Conservation (phyloP, 2,329 filamentous ascomycete species). For the Aureobasidium leucospermi region DNA sequence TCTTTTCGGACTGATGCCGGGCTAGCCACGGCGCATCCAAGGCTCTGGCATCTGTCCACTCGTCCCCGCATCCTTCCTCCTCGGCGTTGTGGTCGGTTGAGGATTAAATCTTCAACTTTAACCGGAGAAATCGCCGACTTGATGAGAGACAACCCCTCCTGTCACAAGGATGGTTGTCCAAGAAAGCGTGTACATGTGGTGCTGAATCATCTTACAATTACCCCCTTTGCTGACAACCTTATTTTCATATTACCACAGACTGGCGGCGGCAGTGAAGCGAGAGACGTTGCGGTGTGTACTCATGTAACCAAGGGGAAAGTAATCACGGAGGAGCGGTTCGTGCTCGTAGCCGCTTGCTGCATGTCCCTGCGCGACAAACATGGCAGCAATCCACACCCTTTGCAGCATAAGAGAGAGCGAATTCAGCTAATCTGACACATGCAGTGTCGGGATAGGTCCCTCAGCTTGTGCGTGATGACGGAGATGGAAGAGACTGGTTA, state of each 20-base stretch:
- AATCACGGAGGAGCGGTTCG: constrained; percentile 8
- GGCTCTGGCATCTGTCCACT: neutral
- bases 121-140: neutral
- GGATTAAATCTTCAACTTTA: constrained; percentile 8
- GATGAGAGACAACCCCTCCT: neutral
- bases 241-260: neutral
- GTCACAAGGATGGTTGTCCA: neutral
- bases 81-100: constrained; percentile 4
- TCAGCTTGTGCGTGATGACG: neutral
- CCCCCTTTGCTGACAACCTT: neutral
- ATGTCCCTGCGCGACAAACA: neutral
- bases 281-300: constrained; percentile 9
- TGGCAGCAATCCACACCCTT: neutral
- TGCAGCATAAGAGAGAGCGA: neutral
- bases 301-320: neutral
- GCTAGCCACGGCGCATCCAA: neutral
- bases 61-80: constrained; percentile 8
- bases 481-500: neutral
- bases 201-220: neutral
- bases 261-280: constrained; percentile 5
- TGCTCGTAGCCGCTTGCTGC: constrained; percentile 8
- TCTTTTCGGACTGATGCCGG: neutral
- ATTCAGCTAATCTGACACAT: constrained; percentile 3
- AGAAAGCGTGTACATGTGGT: neutral
- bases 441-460: neutral